These are phyloP conservation scores for Phytophthora sp. DNA, from an alignment of 352 stramenopile genomes.

Conservation along the genomic window DNA sequence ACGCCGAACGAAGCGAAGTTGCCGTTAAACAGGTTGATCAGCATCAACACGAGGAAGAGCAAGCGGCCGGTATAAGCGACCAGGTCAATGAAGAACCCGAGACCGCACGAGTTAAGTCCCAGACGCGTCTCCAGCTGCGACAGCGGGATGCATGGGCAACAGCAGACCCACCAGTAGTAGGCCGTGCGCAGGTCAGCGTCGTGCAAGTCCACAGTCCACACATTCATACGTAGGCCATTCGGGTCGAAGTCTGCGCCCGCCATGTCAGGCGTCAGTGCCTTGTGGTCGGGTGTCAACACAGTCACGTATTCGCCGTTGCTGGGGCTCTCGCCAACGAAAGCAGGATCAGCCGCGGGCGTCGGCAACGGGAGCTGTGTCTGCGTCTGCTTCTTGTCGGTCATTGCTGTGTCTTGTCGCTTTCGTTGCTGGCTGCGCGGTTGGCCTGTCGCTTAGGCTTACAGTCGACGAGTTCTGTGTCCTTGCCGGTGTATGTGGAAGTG, in stretches of 20 bases:
- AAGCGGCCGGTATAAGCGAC: constrained; percentile 34
- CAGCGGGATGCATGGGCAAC: constrained; percentile 42
- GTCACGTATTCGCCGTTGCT: constrained; percentile 46
- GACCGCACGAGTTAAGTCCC: constrained; percentile 33
- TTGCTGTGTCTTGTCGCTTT: constrained; percentile 16
- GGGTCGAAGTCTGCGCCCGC: constrained; percentile 37
- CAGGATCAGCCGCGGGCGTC: constrained; percentile 20
- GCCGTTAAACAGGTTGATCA: constrained; percentile 27
- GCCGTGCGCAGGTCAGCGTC: constrained; percentile 35
- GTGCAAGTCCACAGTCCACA: constrained; percentile 37
- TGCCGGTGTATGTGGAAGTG: constrained; percentile 21
- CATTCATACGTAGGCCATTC: constrained; percentile 44
- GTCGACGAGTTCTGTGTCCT: not conserved
- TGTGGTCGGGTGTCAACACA: constrained; percentile 44
- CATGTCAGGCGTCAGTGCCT: constrained; percentile 12
- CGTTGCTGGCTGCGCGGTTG: not conserved
- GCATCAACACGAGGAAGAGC: constrained; percentile 25
- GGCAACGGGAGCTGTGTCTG: constrained; percentile 29
- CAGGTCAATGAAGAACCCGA: constrained; percentile 24
- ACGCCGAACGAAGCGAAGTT: constrained; percentile 24
- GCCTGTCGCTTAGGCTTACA: not conserved
- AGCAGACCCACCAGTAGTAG: constrained; percentile 46
- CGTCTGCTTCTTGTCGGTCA: constrained; percentile 37
- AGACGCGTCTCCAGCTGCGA: constrained; percentile 44
- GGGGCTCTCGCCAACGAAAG: constrained; percentile 31